Conservation (phyloP, 2,329 filamentous ascomycete genomes). For the Ceratocystis lukuohia region DNA sequence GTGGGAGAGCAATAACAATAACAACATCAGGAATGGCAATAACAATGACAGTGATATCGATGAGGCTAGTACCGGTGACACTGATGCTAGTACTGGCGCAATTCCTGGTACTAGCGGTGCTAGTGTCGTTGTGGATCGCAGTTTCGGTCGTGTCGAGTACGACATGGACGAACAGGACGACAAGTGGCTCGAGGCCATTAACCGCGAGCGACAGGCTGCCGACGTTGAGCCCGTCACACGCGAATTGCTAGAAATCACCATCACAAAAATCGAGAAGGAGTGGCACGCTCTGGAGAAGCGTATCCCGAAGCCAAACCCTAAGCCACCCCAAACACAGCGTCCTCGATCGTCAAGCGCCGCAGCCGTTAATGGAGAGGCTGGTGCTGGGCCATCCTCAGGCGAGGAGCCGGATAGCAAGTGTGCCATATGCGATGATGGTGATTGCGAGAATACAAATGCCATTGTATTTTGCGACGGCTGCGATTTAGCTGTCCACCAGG, state of each 20-base stretch:
- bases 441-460: conserved; percentile 97
- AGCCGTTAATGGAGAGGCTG: conserved; percentile 85
- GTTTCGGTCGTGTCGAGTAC: conserved; percentile 79
- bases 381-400: conserved; percentile 34
- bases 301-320: conserved; percentile 93
- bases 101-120: no score
- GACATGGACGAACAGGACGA: conserved; percentile 99
- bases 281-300: conserved; percentile 93
- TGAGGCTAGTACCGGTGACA: no score
- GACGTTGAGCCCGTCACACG: conserved; percentile 75
- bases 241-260: conserved; percentile 91
- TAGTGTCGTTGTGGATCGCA: conserved; percentile 23
- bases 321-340: conserved; percentile 85
- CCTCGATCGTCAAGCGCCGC: conserved; percentile 87
- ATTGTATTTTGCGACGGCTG: conserved; percentile 99
- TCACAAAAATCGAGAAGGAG: conserved; percentile 98
- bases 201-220: conserved; percentile 58
- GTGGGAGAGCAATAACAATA: conserved; percentile 39
- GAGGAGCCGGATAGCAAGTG: conserved; percentile 97
- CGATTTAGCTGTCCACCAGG: conserved; percentile 92
- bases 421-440: conserved; percentile 95
- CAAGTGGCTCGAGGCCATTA: conserved; percentile 82
- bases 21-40: conserved; percentile 20
- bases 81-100: no score
- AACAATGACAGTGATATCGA: conserved; percentile 12